Evolutionary conservation across 176 grass and related monocot genomes (phyloP).

Genomic region (Saccharum spontaneum): DNA sequence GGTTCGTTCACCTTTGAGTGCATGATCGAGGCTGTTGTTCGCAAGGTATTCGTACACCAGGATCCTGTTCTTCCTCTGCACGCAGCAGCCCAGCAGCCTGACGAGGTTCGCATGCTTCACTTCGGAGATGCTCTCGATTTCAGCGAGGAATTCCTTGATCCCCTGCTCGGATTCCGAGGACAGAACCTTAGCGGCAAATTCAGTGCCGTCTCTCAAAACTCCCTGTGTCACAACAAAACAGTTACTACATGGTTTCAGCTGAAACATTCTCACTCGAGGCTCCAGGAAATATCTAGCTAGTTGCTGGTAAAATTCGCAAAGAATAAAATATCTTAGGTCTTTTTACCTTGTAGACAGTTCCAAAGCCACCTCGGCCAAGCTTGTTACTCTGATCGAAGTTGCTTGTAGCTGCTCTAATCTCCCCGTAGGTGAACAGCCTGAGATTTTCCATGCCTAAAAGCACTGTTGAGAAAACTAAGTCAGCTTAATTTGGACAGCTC

Average conservation of each 20-base stretch:
- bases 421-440: constrained; percentile 35
- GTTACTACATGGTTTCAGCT: background rate
- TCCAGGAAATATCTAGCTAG: no score
- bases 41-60: constrained; percentile 52
- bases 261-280: background rate
- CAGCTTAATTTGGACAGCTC: background rate
- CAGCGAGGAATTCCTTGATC: constrained; percentile 57
- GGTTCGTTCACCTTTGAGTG: constrained; percentile 28
- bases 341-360: constrained; percentile 52
- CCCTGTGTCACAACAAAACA: constrained; percentile 28
- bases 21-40: constrained; percentile 59
- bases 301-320: background rate
- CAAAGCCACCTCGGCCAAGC: constrained; percentile 52
- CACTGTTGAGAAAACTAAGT: constrained; percentile 5
- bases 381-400: constrained; percentile 42
- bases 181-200: constrained; percentile 52
- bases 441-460: constrained; percentile 22
- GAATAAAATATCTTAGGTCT: background rate
- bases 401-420: constrained; percentile 42
- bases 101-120: constrained; percentile 52
- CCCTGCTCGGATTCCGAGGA: constrained; percentile 55
- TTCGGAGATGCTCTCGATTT: constrained; percentile 52
- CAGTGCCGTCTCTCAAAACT: constrained; percentile 40
- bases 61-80: constrained; percentile 48
- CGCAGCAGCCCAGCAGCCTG: constrained; percentile 48